These are phyloP conservation scores for Pseudopediastrum boryanum DNA, from an alignment of 139 green algal genomes.

Conservation along the genomic window DNA sequence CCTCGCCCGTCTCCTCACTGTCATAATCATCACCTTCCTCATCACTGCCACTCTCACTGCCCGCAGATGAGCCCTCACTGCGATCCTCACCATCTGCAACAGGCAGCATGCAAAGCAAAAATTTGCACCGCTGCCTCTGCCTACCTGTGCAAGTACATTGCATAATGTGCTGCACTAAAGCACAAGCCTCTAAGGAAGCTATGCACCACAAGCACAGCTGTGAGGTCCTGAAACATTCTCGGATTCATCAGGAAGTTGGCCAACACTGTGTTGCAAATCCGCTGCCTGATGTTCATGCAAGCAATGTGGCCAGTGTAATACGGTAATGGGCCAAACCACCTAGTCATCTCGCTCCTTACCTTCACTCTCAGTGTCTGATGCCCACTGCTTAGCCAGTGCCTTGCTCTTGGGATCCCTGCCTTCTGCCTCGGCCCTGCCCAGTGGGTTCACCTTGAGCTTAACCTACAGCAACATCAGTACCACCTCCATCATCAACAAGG, in stretches of 20 bases:
- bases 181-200: neutral
- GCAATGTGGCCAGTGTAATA: too few relatives aligned
- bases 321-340: too few relatives aligned
- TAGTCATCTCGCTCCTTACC: neutral
- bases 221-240: too few relatives aligned
- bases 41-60: conserved; percentile 4
- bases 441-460: conserved; percentile 22
- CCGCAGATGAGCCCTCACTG: neutral
- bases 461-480: conserved; percentile 29
- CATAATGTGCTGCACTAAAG: neutral
- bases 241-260: too few relatives aligned
- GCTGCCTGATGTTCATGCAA: too few relatives aligned
- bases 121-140: too few relatives aligned
- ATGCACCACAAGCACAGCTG: neutral
- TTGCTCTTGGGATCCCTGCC: conserved; percentile 33
- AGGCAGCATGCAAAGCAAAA: too few relatives aligned
- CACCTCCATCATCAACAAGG: too few relatives aligned
- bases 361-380: neutral
- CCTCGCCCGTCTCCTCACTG: neutral
- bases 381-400: conserved; percentile 5
- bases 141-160: too few relatives aligned
- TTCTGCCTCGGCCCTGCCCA: conserved; percentile 34
- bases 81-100: too few relatives aligned
- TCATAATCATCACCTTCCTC: conserved; percentile 40
- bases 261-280: too few relatives aligned